Percentiles rank a stretch among this genome's conserved stretches.
These are phyloP conservation scores for Ceratorhiza oryzae-sativae DNA, from an alignment of 1,284 basidiomycete species.

Conservation along the genomic window DNA sequence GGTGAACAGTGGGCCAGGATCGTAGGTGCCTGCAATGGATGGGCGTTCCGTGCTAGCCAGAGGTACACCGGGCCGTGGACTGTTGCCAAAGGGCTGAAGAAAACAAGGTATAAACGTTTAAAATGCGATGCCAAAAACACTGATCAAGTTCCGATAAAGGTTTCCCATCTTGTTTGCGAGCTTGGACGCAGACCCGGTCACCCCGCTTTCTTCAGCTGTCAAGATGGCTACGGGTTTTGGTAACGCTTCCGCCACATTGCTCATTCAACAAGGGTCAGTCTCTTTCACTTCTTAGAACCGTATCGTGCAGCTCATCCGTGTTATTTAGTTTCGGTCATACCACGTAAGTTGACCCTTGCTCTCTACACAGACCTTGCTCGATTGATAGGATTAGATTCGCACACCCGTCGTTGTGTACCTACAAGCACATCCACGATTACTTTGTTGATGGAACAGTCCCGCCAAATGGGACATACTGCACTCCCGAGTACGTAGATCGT, in stretches of 20 bases:
- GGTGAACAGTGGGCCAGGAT: conserved; percentile 41
- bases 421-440: conserved; percentile 42
- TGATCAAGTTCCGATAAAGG: neutral
- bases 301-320: neutral
- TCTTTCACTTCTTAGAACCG: neutral
- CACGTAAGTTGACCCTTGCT: conserved; percentile 30
- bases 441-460: conserved; percentile 45
- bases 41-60: conserved; percentile 38
- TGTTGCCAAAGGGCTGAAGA: conserved; percentile 39
- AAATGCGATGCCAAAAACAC: neutral
- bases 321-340: conserved; percentile 44
- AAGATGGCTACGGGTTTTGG: conserved; percentile 44
- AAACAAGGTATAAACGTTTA: conserved; percentile 38
- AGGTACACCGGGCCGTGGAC: conserved; percentile 43
- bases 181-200: conserved; percentile 45
- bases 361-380: neutral
- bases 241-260: conserved; percentile 41
- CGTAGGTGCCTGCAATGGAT: conserved; percentile 34
- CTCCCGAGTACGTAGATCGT: conserved; percentile 18
- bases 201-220: conserved; percentile 43
- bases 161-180: conserved; percentile 45
- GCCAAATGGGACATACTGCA: conserved; percentile 42
- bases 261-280: conserved; percentile 44
- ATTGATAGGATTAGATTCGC: conserved; percentile 8
- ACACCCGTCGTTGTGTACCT: conserved; percentile 45